These are phyloP conservation scores for Coniella lustricola DNA, from an alignment of 2,329 filamentous ascomycete genomes.

Conservation along the genomic window DNA sequence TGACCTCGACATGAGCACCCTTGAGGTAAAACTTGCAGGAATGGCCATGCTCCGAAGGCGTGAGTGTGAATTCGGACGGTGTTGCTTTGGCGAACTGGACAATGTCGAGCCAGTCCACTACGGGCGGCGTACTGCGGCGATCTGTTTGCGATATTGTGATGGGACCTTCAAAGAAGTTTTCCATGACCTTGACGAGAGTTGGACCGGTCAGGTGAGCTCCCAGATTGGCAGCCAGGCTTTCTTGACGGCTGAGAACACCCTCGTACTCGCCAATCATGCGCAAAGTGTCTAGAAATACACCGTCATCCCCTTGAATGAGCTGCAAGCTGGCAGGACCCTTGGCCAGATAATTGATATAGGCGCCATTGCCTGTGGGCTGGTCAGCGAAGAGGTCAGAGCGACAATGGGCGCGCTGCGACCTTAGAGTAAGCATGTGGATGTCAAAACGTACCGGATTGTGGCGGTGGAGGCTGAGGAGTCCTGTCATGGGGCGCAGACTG, in stretches of 20 bases:
- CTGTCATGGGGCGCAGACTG: slow-evolving; percentile 30
- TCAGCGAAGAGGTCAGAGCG: slow-evolving; percentile 2
- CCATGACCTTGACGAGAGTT: slow-evolving; percentile 77
- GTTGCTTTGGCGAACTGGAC: slow-evolving; percentile 78
- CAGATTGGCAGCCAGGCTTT: slow-evolving; percentile 79
- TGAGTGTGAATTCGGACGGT: slow-evolving; percentile 68
- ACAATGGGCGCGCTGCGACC: neutral
- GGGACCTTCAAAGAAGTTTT: slow-evolving; percentile 76
- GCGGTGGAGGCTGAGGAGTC: slow-evolving; percentile 37
- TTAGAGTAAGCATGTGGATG: neutral
- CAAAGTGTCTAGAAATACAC: slow-evolving; percentile 68
- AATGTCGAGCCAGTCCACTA: slow-evolving; percentile 75
- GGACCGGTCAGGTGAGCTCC: slow-evolving; percentile 77
- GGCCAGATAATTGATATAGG: slow-evolving; percentile 47
- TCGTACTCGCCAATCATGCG: slow-evolving; percentile 73
- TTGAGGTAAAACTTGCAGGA: slow-evolving; percentile 79
- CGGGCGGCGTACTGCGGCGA: slow-evolving; percentile 41
- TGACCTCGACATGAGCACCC: slow-evolving; percentile 75
- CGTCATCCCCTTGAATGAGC: slow-evolving; percentile 48
- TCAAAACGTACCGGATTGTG: slow-evolving; percentile 38
- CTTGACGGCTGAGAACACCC: slow-evolving; percentile 72
- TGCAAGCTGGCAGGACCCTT: slow-evolving; percentile 38
- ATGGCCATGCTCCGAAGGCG: slow-evolving; percentile 59
- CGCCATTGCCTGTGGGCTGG: slow-evolving; percentile 26
- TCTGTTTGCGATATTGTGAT: slow-evolving; percentile 54